Percentiles rank a stretch among this genome's conserved stretches.
These are phyloP conservation scores for Huntiella bhutanensis DNA, from an alignment of 2,329 filamentous ascomycete genomes.

Conservation along the genomic window DNA sequence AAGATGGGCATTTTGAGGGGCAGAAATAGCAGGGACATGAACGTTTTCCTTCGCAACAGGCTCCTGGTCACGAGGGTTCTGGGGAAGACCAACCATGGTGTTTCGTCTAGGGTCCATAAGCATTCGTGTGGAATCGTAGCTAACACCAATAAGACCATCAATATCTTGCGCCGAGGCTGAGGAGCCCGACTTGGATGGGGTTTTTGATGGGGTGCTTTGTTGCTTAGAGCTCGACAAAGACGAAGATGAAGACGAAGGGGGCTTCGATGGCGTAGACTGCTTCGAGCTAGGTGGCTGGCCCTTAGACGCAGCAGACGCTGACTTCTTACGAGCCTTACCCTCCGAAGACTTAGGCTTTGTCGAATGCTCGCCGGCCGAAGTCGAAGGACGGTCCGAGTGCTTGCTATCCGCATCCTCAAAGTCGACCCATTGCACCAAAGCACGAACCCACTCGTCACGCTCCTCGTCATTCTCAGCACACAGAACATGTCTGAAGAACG, in stretches of 20 bases:
- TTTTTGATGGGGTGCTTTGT: neutral
- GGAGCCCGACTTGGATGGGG: slow-evolving; percentile 13
- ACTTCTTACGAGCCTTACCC: slow-evolving; percentile 14
- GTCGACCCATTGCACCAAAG: slow-evolving; percentile 76
- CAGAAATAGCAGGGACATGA: slow-evolving; percentile 41
- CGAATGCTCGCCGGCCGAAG: slow-evolving; percentile 2
- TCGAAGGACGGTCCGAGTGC: slow-evolving; percentile 15
- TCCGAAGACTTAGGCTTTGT: slow-evolving; percentile 14
- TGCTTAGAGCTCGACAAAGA: neutral
- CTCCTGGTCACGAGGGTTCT: slow-evolving; percentile 16
- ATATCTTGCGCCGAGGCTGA: slow-evolving; percentile 20
- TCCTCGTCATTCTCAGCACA: slow-evolving; percentile 90
- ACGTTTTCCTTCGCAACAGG: slow-evolving; percentile 20
- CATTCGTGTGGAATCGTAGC: slow-evolving; percentile 36
- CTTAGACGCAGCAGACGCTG: slow-evolving; percentile 2
- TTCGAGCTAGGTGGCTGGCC: neutral
- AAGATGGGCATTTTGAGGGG: slow-evolving; percentile 61
- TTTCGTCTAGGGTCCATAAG: slow-evolving; percentile 18
- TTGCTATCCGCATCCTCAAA: slow-evolving; percentile 32
- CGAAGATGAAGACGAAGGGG: no score
- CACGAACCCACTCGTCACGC: slow-evolving; percentile 84
- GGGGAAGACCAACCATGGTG: slow-evolving; percentile 19
- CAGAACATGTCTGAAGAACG: slow-evolving; percentile 77
- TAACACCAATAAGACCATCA: slow-evolving; percentile 35
- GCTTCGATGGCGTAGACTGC: no score